Percentiles rank a stretch among this genome's conserved stretches.
Conservation (phyloP, 2,329 filamentous ascomycete species). For the Helotiales sp. region DNA sequence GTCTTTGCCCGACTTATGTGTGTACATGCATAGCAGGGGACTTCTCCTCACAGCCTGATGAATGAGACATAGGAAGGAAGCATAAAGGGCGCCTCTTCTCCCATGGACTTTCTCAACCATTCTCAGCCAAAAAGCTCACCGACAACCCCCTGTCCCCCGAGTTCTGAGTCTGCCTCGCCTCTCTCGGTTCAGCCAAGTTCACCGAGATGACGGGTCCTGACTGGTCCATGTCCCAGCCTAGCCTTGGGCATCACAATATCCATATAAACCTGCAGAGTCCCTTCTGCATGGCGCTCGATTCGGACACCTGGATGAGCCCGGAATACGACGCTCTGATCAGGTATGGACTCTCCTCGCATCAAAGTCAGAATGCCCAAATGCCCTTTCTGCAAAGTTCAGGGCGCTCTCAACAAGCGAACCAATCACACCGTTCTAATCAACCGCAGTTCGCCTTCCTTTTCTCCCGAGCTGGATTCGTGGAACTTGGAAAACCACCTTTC, state of each 20-base stretch:
- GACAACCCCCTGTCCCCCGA: neutral
- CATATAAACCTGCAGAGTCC: neutral
- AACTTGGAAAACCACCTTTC: neutral
- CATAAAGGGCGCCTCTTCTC: neutral
- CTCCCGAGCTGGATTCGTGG: neutral
- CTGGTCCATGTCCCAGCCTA: neutral
- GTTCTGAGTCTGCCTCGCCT: conserved; percentile 2
- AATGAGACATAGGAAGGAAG: neutral
- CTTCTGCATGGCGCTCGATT: neutral
- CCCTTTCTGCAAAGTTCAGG: neutral
- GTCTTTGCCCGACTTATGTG: neutral
- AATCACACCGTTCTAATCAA: neutral
- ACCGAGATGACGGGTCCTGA: neutral
- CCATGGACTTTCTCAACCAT: neutral
- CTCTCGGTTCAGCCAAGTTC: neutral
- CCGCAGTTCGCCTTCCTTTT: neutral
- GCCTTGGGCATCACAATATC: neutral
- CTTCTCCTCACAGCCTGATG: neutral
- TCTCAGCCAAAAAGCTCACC: neutral
- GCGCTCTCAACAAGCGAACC: neutral
- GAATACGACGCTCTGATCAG: neutral
- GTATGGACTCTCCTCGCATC: neutral
- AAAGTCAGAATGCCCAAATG: neutral
- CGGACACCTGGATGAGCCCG: neutral
- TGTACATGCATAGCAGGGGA: neutral